Conservation (phyloP, 2,329 filamentous ascomycete species). For the Neonectria punicea region DNA sequence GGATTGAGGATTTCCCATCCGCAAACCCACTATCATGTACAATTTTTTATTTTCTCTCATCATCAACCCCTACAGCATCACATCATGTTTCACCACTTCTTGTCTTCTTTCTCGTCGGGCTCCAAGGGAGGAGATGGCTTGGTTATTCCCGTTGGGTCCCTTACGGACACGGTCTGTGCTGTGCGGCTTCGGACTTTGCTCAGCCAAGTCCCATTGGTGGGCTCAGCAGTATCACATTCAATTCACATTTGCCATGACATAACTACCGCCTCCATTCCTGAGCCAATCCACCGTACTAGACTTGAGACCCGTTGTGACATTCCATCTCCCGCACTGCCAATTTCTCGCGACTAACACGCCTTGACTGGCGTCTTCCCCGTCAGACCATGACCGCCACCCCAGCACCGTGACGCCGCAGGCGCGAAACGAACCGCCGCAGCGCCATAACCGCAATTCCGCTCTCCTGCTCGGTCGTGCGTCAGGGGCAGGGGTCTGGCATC, state of each 20-base stretch:
- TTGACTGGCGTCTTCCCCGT: not conserved
- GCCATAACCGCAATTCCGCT: constrained; percentile 13
- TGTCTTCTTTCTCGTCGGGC: constrained; percentile 22
- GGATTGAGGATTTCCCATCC: constrained; percentile 9
- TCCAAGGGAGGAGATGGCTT: constrained; percentile 19
- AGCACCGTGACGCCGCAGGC: constrained; percentile 2
- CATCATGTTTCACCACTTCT: constrained; percentile 22
- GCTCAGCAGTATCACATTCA: constrained; percentile 6
- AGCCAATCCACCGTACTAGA: not conserved
- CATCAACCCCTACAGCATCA: constrained; percentile 14
- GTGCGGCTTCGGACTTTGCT: constrained; percentile 16
- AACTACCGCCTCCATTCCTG: not conserved
- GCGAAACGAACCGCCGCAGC: constrained; percentile 14
- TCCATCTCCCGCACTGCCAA: not conserved
- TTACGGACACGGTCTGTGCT: constrained; percentile 27
- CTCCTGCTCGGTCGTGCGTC: not conserved
- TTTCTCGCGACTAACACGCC: not conserved
- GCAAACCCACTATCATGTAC: constrained; percentile 5
- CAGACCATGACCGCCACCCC: constrained; percentile 10
- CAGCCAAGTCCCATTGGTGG: constrained; percentile 9
- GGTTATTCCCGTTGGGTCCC: constrained; percentile 30
- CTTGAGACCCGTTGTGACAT: not conserved
- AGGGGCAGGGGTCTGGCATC: not conserved
- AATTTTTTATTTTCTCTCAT: constrained; percentile 19
- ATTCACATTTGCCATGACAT: not conserved